phyloP scores from a whole-genome alignment of 83 land plant genomes.

The Isoetes engelmannii region DNA sequence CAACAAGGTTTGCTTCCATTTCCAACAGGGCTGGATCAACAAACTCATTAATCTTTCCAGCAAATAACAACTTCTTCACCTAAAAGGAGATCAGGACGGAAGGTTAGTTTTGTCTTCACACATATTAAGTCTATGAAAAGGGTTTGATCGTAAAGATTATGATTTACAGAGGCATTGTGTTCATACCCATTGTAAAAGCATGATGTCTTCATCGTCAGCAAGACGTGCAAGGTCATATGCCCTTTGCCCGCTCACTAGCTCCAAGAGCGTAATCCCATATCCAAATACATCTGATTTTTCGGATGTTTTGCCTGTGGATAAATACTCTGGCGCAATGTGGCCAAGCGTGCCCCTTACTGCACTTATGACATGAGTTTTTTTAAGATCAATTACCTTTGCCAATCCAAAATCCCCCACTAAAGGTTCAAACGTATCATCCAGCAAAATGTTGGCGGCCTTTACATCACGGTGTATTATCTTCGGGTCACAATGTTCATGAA shows the following conservation, averaged over 20 bases:
- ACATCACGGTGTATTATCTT: slow-evolving; percentile 12
- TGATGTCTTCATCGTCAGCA: not conserved
- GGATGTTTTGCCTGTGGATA: slow-evolving; percentile 4
- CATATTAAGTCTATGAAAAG: too few species aligned
- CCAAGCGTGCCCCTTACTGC: slow-evolving; percentile 3
- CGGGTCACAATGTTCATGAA: slow-evolving; percentile 9
- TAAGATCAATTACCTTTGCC: not conserved
- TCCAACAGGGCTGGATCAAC: not conserved
- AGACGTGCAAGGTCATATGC: slow-evolving; percentile 4
- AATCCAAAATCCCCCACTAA: slow-evolving; percentile 8
- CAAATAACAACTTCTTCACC: not conserved
- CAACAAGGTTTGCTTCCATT: not conserved
- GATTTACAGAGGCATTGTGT: not conserved
- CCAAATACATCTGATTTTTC: slow-evolving; percentile 8
- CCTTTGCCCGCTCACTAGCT: slow-evolving; percentile 7
- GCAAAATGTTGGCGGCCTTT: slow-evolving; percentile 8
- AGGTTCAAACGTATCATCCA: slow-evolving; percentile 5
- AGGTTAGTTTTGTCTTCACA: too few species aligned
- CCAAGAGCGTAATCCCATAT: slow-evolving; percentile 4
- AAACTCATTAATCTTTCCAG: not conserved
- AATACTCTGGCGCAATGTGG: slow-evolving; percentile 11
- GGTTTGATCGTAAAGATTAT: not conserved
- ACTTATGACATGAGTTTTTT: not conserved
- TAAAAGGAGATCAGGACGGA: not conserved
- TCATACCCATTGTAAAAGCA: slow-evolving; percentile 6